Evolutionary conservation across 805 yeast genomes (phyloP), one percentile per base, ranked within the genome.

Genomic region (Ogataea allantospora): DNA sequence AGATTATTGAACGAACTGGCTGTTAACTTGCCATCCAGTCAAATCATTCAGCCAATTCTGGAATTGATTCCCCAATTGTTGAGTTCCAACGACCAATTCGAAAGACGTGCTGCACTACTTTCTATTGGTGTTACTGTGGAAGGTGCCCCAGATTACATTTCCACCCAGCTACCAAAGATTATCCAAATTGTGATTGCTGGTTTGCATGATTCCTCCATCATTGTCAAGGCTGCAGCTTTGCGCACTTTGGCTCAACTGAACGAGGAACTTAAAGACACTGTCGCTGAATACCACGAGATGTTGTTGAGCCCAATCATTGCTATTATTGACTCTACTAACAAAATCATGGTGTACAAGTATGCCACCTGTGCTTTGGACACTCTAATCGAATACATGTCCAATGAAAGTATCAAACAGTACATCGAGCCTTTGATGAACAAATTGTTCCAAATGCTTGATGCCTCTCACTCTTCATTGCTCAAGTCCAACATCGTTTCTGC

Each of bases 311-410:
- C 88, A 50, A 83, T 93, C 45, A 88, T 91, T 55, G 73, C 76
- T 44, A 86, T 86, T 62, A 86, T 93, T 65, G 95, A 88, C 64
- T 72, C 83, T 30, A 93, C 98, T 22, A 71, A 87, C 34, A 80
- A 85, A 43, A 78, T 84, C 38, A 82, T 79, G 63, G 81, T 91
- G 43, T 93, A 88, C 73, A 88, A 86, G 62, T 81, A 83, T 50
- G 97, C 96, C 16, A 87, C 96, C 57, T 73, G 74, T 54, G 95
- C 97, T 18, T 73, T 93, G 53, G 99, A 93, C 66, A 86, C 95
- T 25, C 71, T 93, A 55, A 76, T 93, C 56, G 98, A 93, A 66
- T 87, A 83, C 64, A 84, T 93, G 78, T 79, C 87, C 35, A 83
- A 83, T 59, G 95, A 88, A 42, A 88, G 89, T 36, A 83, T 93